Percentiles rank a stretch among this genome's conserved stretches.
These are phyloP conservation scores for Aureobasidium sp. DNA, from an alignment of 2,329 filamentous ascomycete species.

Conservation along the genomic window DNA sequence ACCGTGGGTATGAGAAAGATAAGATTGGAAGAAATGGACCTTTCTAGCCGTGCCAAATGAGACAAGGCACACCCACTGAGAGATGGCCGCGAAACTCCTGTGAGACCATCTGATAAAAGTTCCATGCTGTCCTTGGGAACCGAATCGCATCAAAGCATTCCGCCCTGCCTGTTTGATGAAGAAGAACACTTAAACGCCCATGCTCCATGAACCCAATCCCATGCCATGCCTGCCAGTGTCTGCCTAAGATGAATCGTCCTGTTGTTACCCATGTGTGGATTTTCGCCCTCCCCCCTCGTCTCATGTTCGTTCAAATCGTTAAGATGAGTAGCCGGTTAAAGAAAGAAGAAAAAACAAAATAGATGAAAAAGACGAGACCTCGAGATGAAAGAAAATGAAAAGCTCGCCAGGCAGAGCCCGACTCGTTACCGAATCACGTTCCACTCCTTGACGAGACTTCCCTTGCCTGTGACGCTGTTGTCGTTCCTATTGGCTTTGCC, in stretches of 20 bases:
- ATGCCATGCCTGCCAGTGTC: background rate
- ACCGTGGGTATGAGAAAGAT: background rate
- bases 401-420: background rate
- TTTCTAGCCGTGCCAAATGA: background rate
- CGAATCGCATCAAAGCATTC: background rate
- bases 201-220: background rate
- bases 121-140: background rate
- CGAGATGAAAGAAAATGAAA: background rate
- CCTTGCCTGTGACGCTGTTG: constrained; percentile 42
- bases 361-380: background rate
- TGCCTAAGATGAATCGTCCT: background rate
- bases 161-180: background rate
- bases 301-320: constrained; percentile 7
- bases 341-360: background rate
- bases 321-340: background rate
- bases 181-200: background rate
- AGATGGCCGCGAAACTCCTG: background rate
- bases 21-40: background rate
- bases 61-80: background rate
- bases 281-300: background rate
- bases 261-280: background rate
- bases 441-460: constrained; percentile 63
- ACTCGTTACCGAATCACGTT: constrained; percentile 61
- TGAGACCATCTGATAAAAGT: background rate
- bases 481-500: constrained; percentile 63